Base-by-base conservation (phyloP, 2,329 filamentous ascomycete species). In the Microdochium trichocladiopsis region DNA sequence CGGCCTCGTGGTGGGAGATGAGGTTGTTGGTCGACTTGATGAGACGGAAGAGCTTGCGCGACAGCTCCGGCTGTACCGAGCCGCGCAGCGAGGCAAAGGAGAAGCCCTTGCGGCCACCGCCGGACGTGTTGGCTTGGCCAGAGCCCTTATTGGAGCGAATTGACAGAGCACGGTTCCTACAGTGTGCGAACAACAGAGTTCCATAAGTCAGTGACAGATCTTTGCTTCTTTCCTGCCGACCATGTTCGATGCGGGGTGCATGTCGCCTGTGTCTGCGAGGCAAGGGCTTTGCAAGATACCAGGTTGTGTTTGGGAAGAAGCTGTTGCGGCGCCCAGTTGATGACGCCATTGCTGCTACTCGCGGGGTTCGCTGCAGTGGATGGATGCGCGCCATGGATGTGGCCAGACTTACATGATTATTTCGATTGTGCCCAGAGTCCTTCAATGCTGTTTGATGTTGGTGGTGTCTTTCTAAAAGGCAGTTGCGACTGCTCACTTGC, bases 21-120 rank as follows among this genome's bases (percentile, higher is more conserved):
- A 92, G 85, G 65, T 87, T 85, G 76, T 96, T 97, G 71, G 95
- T 88, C 49, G 88, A 89, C 75, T 99, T 99, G 77, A 97, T 96
- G 55, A 99, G 80, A 61, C 87, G 87, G 78, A 86, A 95, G 50
- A 99, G 84, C 67, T 87, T 89, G 70, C 89, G 90, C 62, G 89
- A 91, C 25, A 96, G 82, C 69, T 96, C 91, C 4, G 92, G 90
- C 66, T 96, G 90, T 61, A 87, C 81, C 49, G 86, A 83, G 52
- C 90, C 90, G 50, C 93, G 90, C 52, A 99, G 83, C 21, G 90
- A 94, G 58, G 82, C 84, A 74, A 97, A 87, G 54, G 85, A 88
- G 75, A 97, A 96, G 64, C 84, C 86, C 66, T 88, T 84, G 62
- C 80, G 84, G 56, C 67, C 64, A 52, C 73, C 64, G 48, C 67